These are phyloP conservation scores for Orbilia javanica DNA, from an alignment of 2,329 filamentous ascomycete species.

Conservation along the genomic window DNA sequence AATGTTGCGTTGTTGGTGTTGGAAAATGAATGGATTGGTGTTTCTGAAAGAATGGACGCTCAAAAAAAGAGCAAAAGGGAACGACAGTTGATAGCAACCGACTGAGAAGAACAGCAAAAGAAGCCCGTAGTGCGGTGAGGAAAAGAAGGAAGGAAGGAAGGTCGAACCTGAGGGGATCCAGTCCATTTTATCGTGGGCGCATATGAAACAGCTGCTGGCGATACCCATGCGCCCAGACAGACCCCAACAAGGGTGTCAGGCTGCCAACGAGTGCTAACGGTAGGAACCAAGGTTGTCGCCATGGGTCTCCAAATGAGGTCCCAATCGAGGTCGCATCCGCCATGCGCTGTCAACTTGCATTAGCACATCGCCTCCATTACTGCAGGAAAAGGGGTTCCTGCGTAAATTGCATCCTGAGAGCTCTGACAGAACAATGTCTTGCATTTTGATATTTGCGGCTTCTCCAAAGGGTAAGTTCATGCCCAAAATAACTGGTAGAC, in stretches of 20 bases:
- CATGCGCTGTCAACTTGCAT: slow-evolving; percentile 28
- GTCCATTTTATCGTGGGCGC: slow-evolving; percentile 56
- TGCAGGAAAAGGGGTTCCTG: slow-evolving; percentile 41
- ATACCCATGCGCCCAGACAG: slow-evolving; percentile 29
- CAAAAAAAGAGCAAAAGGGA: slow-evolving; percentile 47
- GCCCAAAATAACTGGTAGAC: slow-evolving; percentile 36
- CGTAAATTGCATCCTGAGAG: slow-evolving; percentile 47
- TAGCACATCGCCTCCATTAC: slow-evolving; percentile 13
- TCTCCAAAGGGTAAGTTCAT: slow-evolving; percentile 47
- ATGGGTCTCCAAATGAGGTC: slow-evolving; percentile 37
- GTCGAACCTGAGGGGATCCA: slow-evolving; percentile 29
- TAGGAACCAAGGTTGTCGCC: slow-evolving; percentile 14
- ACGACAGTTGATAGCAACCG: slow-evolving; percentile 28
- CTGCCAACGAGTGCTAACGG: slow-evolving; percentile 20
- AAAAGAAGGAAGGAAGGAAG: slow-evolving; percentile 32
- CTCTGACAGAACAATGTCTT: slow-evolving; percentile 45
- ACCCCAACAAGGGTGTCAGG: slow-evolving; percentile 26
- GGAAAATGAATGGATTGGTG: slow-evolving; percentile 48
- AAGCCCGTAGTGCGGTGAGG: slow-evolving; percentile 48
- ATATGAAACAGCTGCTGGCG: slow-evolving; percentile 38
- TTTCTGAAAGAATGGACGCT: slow-evolving; percentile 55
- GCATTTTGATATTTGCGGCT: slow-evolving; percentile 37
- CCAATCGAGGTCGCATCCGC: slow-evolving; percentile 37
- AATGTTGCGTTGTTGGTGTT: slow-evolving; percentile 51
- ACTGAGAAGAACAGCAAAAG: slow-evolving; percentile 33